A percentile compares a stretch with the other conserved stretches of the same genome.
phyloP scores from a whole-genome alignment of 2,329 filamentous ascomycete species.

The Paraconiothyrium brasiliense region DNA sequence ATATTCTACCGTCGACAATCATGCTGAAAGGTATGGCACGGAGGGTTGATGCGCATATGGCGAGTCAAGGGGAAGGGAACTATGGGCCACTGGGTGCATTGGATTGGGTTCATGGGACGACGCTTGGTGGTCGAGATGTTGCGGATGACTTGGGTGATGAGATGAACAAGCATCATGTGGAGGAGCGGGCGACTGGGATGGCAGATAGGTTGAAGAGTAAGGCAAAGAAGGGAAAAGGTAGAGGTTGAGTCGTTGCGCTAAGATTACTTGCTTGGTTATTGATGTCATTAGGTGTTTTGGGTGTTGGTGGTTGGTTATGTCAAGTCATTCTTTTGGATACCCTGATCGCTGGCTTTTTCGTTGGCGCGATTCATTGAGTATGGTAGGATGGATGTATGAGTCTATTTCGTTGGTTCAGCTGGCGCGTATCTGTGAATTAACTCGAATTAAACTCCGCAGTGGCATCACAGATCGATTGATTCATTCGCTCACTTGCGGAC shows the following conservation, averaged over 20 bases:
- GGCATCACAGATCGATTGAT: conserved; percentile 46
- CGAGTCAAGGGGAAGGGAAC: conserved; percentile 65
- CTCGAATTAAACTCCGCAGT: conserved; percentile 33
- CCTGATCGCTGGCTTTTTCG: conserved; percentile 10
- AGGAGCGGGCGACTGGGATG: conserved; percentile 50
- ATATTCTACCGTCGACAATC: conserved; percentile 66
- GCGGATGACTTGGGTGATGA: conserved; percentile 65
- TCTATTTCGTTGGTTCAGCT: conserved; percentile 45
- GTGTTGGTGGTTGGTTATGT: background rate
- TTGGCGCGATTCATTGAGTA: background rate
- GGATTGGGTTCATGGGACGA: conserved; percentile 48
- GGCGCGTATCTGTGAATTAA: conserved; percentile 31
- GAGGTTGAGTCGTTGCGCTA: conserved; percentile 24
- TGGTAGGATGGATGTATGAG: conserved; percentile 8
- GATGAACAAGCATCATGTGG: conserved; percentile 64
- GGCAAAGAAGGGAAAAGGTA: conserved; percentile 39
- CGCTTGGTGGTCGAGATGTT: conserved; percentile 63
- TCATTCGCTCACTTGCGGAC: conserved; percentile 50
- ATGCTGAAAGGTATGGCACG: conserved; percentile 67
- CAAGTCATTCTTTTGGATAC: conserved; percentile 9
- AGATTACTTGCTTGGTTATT: background rate
- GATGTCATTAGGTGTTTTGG: background rate
- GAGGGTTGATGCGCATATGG: conserved; percentile 67
- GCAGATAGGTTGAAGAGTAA: conserved; percentile 39
- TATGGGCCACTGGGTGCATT: conserved; percentile 70